These are phyloP conservation scores for Santalum album DNA, from an alignment of 164 flowering plant genomes.

Conservation along the genomic window DNA sequence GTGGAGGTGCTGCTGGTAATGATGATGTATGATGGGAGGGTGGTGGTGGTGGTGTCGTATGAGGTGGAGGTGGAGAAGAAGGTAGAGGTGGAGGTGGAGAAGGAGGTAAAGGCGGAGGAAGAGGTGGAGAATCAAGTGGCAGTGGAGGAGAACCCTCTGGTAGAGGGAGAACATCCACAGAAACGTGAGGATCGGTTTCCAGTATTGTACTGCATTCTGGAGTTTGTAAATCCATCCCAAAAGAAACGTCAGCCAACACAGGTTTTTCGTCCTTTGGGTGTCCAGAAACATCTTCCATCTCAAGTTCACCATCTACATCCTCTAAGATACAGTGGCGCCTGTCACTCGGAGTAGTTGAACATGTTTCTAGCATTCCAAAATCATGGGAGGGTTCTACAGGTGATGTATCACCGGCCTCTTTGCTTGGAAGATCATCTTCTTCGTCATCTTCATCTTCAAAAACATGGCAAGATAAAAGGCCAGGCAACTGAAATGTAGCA, in stretches of 20 bases:
- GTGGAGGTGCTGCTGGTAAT: conserved; percentile 38
- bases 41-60: conserved; percentile 23
- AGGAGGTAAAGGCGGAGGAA: conserved; percentile 43
- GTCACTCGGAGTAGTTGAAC: conserved; percentile 46
- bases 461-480: conserved; percentile 56
- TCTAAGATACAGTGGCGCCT: conserved; percentile 64
- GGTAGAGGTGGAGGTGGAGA: no score
- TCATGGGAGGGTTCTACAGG: conserved; percentile 19
- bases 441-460: conserved; percentile 74
- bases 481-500: conserved; percentile 91
- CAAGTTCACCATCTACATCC: conserved; percentile 88
- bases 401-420: conserved; percentile 28
- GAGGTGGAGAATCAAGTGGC: conserved; percentile 60
- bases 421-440: conserved; percentile 45
- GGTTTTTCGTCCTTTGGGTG: conserved; percentile 44
- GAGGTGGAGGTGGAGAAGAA: no score
- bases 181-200: conserved; percentile 22
- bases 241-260: conserved; percentile 12
- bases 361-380: conserved; percentile 28
- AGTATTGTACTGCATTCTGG: conserved; percentile 19
- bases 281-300: conserved; percentile 89
- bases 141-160: conserved; percentile 67
- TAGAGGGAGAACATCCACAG: conserved; percentile 33
- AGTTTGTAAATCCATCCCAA: conserved; percentile 18
- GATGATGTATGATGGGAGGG: no score